Evolutionary conservation across 768 basidiomycete genomes (phyloP).

Genomic region (Galerina sulciceps): DNA sequence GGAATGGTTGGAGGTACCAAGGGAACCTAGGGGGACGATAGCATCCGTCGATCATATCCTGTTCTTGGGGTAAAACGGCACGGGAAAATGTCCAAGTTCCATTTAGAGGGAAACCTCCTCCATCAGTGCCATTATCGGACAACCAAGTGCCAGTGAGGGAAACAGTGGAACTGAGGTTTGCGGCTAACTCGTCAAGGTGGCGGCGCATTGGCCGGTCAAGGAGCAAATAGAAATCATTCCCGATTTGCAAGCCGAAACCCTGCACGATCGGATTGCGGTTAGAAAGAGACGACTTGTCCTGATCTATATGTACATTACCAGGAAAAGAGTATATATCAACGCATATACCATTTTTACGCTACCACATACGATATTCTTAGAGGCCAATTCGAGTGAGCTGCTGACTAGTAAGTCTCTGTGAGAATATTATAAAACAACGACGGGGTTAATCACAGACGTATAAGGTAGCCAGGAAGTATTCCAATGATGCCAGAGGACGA

Average conservation of each 20-base stretch:
- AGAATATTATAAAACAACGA: neutral
- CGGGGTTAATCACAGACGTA: constrained; percentile 51
- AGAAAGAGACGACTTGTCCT: neutral
- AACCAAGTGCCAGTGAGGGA: constrained; percentile 70
- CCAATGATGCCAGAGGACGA: constrained; percentile 87
- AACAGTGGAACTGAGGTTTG: constrained; percentile 50
- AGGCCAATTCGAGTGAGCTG: constrained; percentile 82
- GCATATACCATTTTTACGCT: constrained; percentile 90
- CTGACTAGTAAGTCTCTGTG: constrained; percentile 50
- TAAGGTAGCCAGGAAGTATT: constrained; percentile 88
- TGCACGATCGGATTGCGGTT: constrained; percentile 19
- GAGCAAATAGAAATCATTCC: constrained; percentile 78
- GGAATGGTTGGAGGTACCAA: constrained; percentile 86
- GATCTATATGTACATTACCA: constrained; percentile 38
- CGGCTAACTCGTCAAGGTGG: constrained; percentile 56
- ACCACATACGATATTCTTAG: constrained; percentile 84
- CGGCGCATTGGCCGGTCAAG: constrained; percentile 62
- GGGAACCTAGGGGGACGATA: constrained; percentile 65
- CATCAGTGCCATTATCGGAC: constrained; percentile 55
- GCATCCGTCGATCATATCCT: constrained; percentile 67
- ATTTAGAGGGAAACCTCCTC: constrained; percentile 44
- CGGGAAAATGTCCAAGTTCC: constrained; percentile 75
- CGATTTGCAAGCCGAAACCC: constrained; percentile 86
- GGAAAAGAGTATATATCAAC: constrained; percentile 83
- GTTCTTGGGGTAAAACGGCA: constrained; percentile 43